Base-by-base conservation (phyloP, 2,329 filamentous ascomycete genomes). In the Botrytis tulipae region DNA sequence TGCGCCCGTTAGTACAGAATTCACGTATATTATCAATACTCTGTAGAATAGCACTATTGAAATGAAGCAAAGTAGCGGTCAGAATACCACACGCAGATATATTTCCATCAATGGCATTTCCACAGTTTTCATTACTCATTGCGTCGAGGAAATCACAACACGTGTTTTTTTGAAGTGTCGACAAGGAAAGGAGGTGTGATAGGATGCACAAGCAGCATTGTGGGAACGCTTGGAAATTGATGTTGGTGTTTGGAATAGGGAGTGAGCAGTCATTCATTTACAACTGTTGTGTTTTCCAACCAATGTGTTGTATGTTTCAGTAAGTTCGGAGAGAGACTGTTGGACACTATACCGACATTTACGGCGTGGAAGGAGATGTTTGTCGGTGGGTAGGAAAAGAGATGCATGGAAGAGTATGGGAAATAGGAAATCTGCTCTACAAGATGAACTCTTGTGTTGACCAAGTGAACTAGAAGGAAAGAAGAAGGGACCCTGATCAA, bases 41-140 rank as follows among this genome's bases (percentile, higher is more conserved):
- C n/a, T n/a, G n/a, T n/a, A 8, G 22, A 25, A 61, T 25, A 61
- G 14, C 32, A 40, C 22, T 14, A 61, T 37, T 16, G 59, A 37
- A 61, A 40, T 35, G 32, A n/a, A n/a, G 35, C 20, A 37, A 61
- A 63, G 40, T 44, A 63, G 61, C 61, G 61, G 61, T 63, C 61
- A 63, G 61, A 44, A 61, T 6, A 8, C 59, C 14, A 16, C 20
- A 61, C 37, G 59, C 59, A 61, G 35, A 37, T 22, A 25, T 60
- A 37, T 37, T 61, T 37, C 59, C 59, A 61, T 61, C 20, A 7
- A n/a, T 54, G 51, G n/a, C 51, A 54, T 29, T 29, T 29, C 51
- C 3, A 29, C 51, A 2, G 12, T 29, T 54, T 54, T 54, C 25
- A 54, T 54, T 59, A 59, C 29, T 59, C n/a, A 59, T 29, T 59